phyloP scores from a whole-genome alignment of 164 flowering plant species.

The Malania oleifera region DNA sequence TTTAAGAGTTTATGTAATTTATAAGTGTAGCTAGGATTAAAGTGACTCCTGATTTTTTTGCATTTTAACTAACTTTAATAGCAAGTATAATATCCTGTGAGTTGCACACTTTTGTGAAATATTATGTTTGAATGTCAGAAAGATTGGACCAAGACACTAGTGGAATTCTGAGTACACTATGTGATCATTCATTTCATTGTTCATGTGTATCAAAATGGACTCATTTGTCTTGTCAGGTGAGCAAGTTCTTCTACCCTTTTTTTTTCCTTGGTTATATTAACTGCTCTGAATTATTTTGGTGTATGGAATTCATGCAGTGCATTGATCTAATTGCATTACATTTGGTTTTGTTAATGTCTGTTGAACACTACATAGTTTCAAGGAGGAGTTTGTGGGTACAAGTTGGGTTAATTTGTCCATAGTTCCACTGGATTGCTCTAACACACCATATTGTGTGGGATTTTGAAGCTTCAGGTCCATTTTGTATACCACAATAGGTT shows the following conservation, averaged over 20 bases:
- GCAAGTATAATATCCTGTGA: background rate
- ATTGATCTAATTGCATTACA: background rate
- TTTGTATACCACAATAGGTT: no score
- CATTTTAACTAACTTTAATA: no score
- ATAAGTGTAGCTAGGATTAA: background rate
- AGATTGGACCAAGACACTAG: conserved; percentile 93
- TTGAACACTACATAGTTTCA: background rate
- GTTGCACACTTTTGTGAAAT: background rate
- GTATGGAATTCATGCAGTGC: no score
- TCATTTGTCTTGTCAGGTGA: conserved; percentile 80
- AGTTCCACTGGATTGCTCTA: no score
- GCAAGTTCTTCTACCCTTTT: no score
- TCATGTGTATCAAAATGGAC: conserved; percentile 89
- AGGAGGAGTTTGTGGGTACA: no score
- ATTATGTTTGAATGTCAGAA: conserved; percentile 39
- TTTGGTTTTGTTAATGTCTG: background rate
- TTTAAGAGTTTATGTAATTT: background rate
- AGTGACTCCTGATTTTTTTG: background rate
- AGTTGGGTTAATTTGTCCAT: no score
- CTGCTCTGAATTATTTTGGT: no score
- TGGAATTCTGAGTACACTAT: conserved; percentile 72
- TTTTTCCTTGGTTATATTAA: no score
- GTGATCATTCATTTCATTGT: conserved; percentile 95
- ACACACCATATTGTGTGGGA: no score
- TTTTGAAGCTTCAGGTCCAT: no score